These are phyloP conservation scores for Gremmenia infestans DNA, from an alignment of 2,329 filamentous ascomycete species.

Conservation along the genomic window DNA sequence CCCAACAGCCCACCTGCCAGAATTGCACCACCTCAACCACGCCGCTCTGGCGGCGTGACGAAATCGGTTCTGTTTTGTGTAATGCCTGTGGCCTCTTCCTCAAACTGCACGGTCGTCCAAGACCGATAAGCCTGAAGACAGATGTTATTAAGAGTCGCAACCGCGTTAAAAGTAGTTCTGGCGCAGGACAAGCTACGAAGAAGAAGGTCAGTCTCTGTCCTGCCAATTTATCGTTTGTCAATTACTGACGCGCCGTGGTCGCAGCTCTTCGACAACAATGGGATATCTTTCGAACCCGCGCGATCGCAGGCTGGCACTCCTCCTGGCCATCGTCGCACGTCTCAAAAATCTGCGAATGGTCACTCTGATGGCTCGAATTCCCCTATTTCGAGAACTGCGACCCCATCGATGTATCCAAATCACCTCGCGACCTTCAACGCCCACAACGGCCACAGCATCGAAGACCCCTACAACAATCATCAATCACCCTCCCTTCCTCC, in stretches of 20 bases:
- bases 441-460: conserved; percentile 45
- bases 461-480: conserved; percentile 61
- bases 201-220: conserved; percentile 62
- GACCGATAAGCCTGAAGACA: conserved; percentile 95
- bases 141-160: conserved; percentile 99
- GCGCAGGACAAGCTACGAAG: conserved; percentile 68
- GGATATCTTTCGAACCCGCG: conserved; percentile 45
- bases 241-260: conserved; percentile 24
- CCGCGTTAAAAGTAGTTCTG: conserved; percentile 77
- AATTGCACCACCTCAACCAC: conserved; percentile 96
- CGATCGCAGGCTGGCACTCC: conserved; percentile 52
- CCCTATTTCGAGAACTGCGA: conserved; percentile 73
- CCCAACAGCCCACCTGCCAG: conserved; percentile 86
- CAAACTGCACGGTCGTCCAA: conserved; percentile 88
- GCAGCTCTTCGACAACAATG: conserved; percentile 46
- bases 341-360: conserved; percentile 68
- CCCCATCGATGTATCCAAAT: conserved; percentile 69
- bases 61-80: conserved; percentile 91
- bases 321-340: conserved; percentile 56
- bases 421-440: conserved; percentile 76
- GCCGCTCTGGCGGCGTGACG: conserved; percentile 94
- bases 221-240: neutral
- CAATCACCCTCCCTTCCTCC: conserved; percentile 46
- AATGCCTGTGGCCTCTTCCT: conserved; percentile 97
- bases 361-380: conserved; percentile 71